phyloP scores from a whole-genome alignment of 108 stramenopile genomes.

The Cyclostephanos invisitatus region DNA sequence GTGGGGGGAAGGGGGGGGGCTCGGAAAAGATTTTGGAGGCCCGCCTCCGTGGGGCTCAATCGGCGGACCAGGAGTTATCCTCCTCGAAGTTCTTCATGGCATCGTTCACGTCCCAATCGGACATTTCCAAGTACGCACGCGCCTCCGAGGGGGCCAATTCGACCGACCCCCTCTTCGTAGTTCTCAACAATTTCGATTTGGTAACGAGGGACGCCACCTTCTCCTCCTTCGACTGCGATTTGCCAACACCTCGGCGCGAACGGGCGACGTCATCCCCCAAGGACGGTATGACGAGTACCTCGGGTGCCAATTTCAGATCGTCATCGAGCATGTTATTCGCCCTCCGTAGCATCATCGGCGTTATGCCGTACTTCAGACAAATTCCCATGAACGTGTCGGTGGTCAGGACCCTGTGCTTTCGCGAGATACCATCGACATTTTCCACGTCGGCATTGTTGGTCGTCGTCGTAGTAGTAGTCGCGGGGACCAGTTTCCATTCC shows the following conservation, averaged over 20 bases:
- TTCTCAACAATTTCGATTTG: background rate
- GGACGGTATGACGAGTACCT: slow-evolving; percentile 56
- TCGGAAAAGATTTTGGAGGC: too few species aligned
- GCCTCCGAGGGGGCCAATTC: background rate
- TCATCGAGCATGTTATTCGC: slow-evolving; percentile 66
- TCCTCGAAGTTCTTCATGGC: background rate
- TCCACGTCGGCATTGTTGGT: background rate
- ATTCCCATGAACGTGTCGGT: slow-evolving; percentile 72
- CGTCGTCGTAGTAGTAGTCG: slow-evolving; percentile 7
- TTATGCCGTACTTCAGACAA: slow-evolving; percentile 61
- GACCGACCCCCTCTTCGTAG: background rate
- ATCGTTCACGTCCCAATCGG: background rate
- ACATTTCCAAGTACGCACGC: background rate
- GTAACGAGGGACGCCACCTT: slow-evolving; percentile 27
- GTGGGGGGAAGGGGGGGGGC: too few species aligned
- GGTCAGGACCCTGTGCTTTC: slow-evolving; percentile 39
- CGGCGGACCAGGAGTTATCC: slow-evolving; percentile 1
- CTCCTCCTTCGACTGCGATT: slow-evolving; percentile 30
- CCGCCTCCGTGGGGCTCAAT: too few species aligned
- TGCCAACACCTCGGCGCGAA: background rate
- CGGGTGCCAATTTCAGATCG: slow-evolving; percentile 56
- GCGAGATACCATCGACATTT: background rate
- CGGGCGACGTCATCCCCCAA: background rate
- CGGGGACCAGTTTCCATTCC: slow-evolving; percentile 57
- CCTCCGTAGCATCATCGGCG: slow-evolving; percentile 54